Conservation (phyloP, 75 land plant species). For the Sequoiadendron giganteum region DNA sequence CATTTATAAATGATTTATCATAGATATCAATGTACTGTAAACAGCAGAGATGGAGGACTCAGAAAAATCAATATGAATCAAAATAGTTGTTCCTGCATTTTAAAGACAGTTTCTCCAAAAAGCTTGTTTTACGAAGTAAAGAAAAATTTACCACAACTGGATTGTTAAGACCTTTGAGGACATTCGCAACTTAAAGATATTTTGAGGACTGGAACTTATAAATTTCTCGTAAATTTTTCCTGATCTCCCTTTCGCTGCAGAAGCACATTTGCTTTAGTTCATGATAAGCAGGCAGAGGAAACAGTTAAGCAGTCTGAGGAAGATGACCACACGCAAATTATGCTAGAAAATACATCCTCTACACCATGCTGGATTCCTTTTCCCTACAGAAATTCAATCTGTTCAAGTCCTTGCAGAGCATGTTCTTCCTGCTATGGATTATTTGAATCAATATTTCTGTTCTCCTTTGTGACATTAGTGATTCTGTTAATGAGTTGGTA, state of each 20-base stretch:
- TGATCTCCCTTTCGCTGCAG: background rate
- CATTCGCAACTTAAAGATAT: background rate
- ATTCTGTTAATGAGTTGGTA: background rate
- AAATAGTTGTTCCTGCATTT: background rate
- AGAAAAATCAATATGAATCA: background rate
- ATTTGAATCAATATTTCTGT: background rate
- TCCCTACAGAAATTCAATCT: background rate
- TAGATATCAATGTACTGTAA: background rate
- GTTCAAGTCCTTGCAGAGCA: background rate
- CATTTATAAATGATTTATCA: background rate
- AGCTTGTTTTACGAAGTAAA: background rate
- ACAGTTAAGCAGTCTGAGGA: background rate
- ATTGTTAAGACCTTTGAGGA: background rate
- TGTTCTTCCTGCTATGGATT: background rate
- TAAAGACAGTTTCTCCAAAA: background rate
- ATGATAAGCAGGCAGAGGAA: background rate
- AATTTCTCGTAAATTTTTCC: background rate
- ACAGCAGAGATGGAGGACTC: background rate
- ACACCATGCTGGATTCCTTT: background rate
- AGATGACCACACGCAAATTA: background rate
- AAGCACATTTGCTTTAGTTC: background rate
- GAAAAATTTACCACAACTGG: background rate
- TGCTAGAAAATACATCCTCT: background rate
- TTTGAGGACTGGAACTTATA: background rate
- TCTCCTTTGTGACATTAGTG: background rate